These are phyloP conservation scores for Funneliformis caledonium DNA, from an alignment of 371 early-diverging fungal species.

Conservation along the genomic window DNA sequence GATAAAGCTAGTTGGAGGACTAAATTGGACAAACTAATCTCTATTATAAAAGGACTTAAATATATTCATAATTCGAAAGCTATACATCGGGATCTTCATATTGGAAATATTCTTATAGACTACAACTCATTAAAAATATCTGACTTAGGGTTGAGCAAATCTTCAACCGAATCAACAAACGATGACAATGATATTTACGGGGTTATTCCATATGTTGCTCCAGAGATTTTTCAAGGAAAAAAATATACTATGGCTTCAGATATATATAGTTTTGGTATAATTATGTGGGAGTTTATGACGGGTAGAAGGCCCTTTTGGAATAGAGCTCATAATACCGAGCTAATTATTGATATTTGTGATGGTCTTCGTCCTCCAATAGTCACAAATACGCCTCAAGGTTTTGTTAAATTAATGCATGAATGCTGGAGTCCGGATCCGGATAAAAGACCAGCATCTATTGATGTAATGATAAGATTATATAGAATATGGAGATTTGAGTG, in stretches of 20 bases:
- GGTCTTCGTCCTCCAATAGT: background rate
- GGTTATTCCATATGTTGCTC: conserved; percentile 22
- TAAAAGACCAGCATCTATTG: background rate
- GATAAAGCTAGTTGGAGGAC: background rate
- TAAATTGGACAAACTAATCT: background rate
- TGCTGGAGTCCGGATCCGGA: conserved; percentile 13
- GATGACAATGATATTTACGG: conserved; percentile 4
- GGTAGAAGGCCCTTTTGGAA: background rate
- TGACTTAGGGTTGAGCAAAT: background rate
- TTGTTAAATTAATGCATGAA: conserved; percentile 3
- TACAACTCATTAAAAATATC: background rate
- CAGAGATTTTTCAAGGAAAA: background rate
- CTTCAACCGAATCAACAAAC: background rate
- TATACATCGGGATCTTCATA: conserved; percentile 13
- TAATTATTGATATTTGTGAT: background rate
- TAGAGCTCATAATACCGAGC: background rate
- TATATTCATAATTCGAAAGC: background rate
- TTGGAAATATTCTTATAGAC: conserved; percentile 1
- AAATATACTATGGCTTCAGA: no score
- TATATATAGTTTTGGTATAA: no score
- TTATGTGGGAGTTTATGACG: no score
- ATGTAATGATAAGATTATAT: no score
- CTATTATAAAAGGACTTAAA: background rate
- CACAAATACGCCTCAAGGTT: background rate
- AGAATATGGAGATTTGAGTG: no score